Evolutionary conservation across 73 alveolate genomes (phyloP), one percentile per base, ranked within the genome.

Genomic region (Blepharisma stoltei): DNA sequence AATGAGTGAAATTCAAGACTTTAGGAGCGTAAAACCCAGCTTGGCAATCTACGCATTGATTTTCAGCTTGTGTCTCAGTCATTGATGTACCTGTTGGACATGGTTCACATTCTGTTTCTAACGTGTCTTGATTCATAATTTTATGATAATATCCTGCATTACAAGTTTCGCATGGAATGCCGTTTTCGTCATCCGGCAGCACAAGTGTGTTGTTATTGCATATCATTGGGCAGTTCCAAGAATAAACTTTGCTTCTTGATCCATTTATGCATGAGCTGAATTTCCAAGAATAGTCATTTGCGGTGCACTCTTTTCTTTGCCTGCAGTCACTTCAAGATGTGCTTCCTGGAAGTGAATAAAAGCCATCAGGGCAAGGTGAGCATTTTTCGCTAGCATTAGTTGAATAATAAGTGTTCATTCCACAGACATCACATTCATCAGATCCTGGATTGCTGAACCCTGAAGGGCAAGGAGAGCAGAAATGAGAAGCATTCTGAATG

Each of bases 161-260:
- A 60, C 73, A 60, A 3, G 49, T 9, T 18, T 11, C 37, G 5
- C 73, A 60, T 8, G 41, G 41, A 32, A 60, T 60, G 5, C 73
- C 14, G 2, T 5, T 25, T 20, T 60, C 49, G n/a, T 8, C 11
- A 18, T 60, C 73, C 5, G 73, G 73, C 23, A 60, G 23, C 14
- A 3, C 0, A 60, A 60, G 18, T 38, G n/a, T 38, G 2, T 5
- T 25, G 23, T 25, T 60, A 60, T 60, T 38, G 23, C 73, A 60
- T 38, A 60, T 60, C 45, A 60, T 14, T 14, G 73, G 73, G 23
- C 2, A 60, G 23, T 60, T 60, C 73, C 73, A 60, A 8, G 14
- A n/a, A 25, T 18, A 60, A 60, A 60, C 23, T 38, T 60, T 60
- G 46, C 49, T 60, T 60, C 23, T 60, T 18, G 14, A 20, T 11